Base-by-base conservation (phyloP, 805 yeast species). In the Limtongia smithiae region DNA sequence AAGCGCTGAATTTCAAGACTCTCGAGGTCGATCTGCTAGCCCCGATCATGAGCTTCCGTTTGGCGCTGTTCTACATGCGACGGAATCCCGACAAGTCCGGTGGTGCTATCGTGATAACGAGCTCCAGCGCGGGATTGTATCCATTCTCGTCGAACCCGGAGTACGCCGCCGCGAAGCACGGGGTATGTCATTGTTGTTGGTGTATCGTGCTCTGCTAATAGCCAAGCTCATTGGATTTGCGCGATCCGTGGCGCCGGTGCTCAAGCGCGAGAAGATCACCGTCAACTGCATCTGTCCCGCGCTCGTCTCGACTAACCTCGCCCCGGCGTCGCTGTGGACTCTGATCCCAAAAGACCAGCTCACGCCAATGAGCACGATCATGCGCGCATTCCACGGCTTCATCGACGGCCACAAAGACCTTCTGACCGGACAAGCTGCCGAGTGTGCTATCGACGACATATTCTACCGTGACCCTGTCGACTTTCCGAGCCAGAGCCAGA, bases 251-350 rank as follows among this genome's bases (percentile, higher is more conserved):
- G 48, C 48, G 7, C 34, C 43, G 7, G 38, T 31, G 7, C 20
- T 44, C 38, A 37, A 31, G 33, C 7, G n/a, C 12, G 48, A 44
- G 27, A 32, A 37, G 27, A 39, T 44, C 24, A 44, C 48, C n/a
- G 39, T 31, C 22, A 44, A 44, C 43, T 37, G 43, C 34, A 39
- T 44, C 38, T 37, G 43, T n/a, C 48, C 48, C n/a, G 48, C 48
- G 9, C 37, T 44, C 15, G 48, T 44, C 28, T 43, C 32, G 28
- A 44, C 48, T 2, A 44, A 44, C 15, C 48, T 44, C 3, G 43
- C 48, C 3, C 48, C 48, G 5, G 22, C 18, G 17, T 33, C 37
- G 11, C 38, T 44, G 3, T 14, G 37, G 21, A 17, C 12, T 2
- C 25, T 21, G 17, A 38, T 44, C 39, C 48, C 48, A 6, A 36